A percentile compares a stretch with the other conserved stretches of the same genome.
Conservation (phyloP, 768 basidiomycete genomes). For the Leccinum disarticulatum region DNA sequence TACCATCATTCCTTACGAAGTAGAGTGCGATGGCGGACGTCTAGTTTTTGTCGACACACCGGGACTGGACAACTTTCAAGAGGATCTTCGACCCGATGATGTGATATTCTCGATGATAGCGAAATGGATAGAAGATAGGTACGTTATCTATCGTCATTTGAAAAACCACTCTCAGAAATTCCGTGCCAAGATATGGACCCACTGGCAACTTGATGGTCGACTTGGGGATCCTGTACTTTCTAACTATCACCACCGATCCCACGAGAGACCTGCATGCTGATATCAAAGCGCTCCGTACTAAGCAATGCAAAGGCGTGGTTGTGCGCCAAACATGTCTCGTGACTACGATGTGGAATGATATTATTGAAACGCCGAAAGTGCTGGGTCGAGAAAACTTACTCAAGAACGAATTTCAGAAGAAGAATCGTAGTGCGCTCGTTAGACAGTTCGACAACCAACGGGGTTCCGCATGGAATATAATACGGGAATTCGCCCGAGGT, state of each 20-base stretch:
- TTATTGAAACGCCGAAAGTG: neutral
- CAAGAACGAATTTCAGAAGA: neutral
- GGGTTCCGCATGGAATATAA: neutral
- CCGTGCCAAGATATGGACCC: neutral
- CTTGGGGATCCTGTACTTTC: slow-evolving; percentile 4
- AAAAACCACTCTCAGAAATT: neutral
- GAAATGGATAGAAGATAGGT: neutral
- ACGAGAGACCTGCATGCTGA: neutral
- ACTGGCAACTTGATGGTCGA: neutral
- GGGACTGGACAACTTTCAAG: slow-evolving; percentile 1
- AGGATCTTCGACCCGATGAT: neutral
- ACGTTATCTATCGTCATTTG: neutral
- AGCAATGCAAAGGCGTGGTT: neutral
- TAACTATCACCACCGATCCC: too few species aligned
- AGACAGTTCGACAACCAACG: slow-evolving; percentile 5
- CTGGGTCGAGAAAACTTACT: neutral
- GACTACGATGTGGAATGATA: slow-evolving; percentile 13
- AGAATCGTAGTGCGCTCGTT: neutral
- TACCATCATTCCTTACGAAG: neutral
- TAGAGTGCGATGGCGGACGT: neutral
- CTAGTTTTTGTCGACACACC: slow-evolving; percentile 11
- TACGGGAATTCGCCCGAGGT: neutral
- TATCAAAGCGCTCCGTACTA: slow-evolving; percentile 2
- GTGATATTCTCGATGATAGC: slow-evolving; percentile 1
- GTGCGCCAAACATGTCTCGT: slow-evolving; percentile 7